Evolutionary conservation across 176 grass and related monocot genomes (phyloP).

Genomic region (Paspalum vaginatum): DNA sequence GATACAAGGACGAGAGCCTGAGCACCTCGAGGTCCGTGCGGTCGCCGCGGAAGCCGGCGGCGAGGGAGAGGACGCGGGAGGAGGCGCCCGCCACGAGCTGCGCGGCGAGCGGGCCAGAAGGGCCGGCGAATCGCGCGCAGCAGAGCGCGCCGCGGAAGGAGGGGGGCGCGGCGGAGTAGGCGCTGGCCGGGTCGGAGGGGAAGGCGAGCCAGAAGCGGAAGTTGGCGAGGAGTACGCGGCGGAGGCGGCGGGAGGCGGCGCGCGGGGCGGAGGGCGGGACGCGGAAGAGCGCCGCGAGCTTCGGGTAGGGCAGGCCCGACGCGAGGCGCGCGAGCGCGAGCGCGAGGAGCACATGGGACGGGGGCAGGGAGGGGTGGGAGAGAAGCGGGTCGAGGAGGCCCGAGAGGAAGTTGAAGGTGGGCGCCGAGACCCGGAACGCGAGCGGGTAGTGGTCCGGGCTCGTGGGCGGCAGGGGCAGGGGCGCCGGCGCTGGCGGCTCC

Average conservation of each 20-base stretch:
- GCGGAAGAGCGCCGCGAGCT: conserved; percentile 54
- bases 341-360: conserved; percentile 52
- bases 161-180: conserved; percentile 39
- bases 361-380: conserved; percentile 54
- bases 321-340: conserved; percentile 72
- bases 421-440: conserved; percentile 63
- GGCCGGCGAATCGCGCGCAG: conserved; percentile 61
- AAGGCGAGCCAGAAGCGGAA: conserved; percentile 85
- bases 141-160: conserved; percentile 68
- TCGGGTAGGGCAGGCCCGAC: conserved; percentile 54
- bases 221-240: conserved; percentile 80
- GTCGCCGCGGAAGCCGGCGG: conserved; percentile 70
- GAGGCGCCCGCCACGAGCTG: conserved; percentile 70
- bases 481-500: not conserved
- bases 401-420: conserved; percentile 81
- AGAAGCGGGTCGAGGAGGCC: conserved; percentile 85
- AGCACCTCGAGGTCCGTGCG: conserved; percentile 60
- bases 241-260: conserved; percentile 61
- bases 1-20: conserved; percentile 55
- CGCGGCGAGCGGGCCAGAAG: conserved; percentile 36
- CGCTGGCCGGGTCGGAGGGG: conserved; percentile 39
- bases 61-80: conserved; percentile 60
- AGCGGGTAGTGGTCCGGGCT: conserved; percentile 65
- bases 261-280: conserved; percentile 57
- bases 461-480: conserved; percentile 24